Percentiles rank a stretch among this genome's conserved stretches.
phyloP scores from a whole-genome alignment of 176 grass and related monocot genomes.

The Musa schizocarpa region DNA sequence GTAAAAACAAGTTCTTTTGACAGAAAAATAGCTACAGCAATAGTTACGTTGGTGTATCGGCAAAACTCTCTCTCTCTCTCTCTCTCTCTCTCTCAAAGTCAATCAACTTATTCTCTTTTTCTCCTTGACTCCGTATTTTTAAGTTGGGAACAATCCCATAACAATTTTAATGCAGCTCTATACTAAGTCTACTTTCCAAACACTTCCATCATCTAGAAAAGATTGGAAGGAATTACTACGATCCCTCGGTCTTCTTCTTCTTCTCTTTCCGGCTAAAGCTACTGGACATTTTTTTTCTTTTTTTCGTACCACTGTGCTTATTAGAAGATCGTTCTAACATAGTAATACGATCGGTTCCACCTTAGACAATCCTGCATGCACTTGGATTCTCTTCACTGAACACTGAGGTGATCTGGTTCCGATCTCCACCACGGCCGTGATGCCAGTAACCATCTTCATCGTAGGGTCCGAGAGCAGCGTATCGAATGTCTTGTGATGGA shows the following conservation, averaged over 20 bases:
- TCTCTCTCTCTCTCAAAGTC: too few species aligned
- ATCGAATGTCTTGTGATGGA: constrained; percentile 27
- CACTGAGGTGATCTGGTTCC: constrained; percentile 53
- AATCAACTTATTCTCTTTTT: constrained; percentile 5
- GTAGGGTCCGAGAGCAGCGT: constrained; percentile 17
- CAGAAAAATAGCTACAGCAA: too few species aligned
- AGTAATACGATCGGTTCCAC: constrained; percentile 11
- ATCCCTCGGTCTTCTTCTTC: too few species aligned
- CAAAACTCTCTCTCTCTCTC: too few species aligned
- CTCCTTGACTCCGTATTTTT: not conserved
- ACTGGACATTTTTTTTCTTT: not conserved
- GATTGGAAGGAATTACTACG: too few species aligned
- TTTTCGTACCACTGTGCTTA: not conserved
- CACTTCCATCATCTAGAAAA: not conserved
- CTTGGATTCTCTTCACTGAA: constrained; percentile 76
- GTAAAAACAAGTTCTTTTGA: too few species aligned
- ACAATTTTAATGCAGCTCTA: constrained; percentile 10
- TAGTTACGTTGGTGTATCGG: not conserved
- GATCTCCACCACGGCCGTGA: constrained; percentile 18
- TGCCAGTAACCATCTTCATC: constrained; percentile 21
- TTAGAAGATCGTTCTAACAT: constrained; percentile 18
- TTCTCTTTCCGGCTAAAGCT: not conserved
- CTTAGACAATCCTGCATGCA: constrained; percentile 54
- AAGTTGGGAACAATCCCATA: not conserved
- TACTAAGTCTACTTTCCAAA: not conserved